These are phyloP conservation scores for Scedosporium minutisporum DNA, from an alignment of 2,329 filamentous ascomycete genomes.

Conservation along the genomic window DNA sequence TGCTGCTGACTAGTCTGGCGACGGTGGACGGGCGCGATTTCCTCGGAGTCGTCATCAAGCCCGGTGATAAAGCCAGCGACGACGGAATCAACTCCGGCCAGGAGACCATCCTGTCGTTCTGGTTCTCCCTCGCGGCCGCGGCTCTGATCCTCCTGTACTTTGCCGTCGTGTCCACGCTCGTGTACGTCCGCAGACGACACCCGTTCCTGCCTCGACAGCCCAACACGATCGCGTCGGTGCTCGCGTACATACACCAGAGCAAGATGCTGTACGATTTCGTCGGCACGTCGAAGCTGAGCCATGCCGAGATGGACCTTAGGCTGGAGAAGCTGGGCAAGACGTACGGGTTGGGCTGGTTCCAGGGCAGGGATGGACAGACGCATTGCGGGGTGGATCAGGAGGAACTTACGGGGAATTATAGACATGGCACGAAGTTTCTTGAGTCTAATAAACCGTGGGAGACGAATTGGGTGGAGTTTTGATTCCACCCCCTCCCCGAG, in stretches of 20 bases:
- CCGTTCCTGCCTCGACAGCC: constrained; percentile 70
- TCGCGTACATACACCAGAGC: constrained; percentile 71
- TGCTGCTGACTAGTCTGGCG: constrained; percentile 56
- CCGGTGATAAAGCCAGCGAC: constrained; percentile 5
- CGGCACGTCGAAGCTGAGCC: constrained; percentile 54
- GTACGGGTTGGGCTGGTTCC: constrained; percentile 71
- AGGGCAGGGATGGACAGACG: constrained; percentile 59
- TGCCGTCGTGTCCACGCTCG: constrained; percentile 45
- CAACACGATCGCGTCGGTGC: constrained; percentile 65
- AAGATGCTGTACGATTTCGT: constrained; percentile 73
- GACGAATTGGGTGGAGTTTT: constrained; percentile 27
- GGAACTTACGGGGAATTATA: constrained; percentile 55
- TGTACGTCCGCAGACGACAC: constrained; percentile 53
- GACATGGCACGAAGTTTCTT: constrained; percentile 47
- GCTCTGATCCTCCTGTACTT: constrained; percentile 59
- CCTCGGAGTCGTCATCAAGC: constrained; percentile 22
- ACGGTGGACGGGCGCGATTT: constrained; percentile 56
- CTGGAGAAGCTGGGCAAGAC: constrained; percentile 53
- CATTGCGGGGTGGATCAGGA: constrained; percentile 75
- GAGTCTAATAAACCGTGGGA: constrained; percentile 44
- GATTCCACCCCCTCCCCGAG: background rate
- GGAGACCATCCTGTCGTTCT: constrained; percentile 56
- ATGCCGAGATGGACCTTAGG: constrained; percentile 49
- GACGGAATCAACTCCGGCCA: constrained; percentile 38
- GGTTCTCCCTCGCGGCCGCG: constrained; percentile 52